Evolutionary conservation across 495 filamentous ascomycete genomes (phyloP), one percentile per base, ranked within the genome.

Genomic region (Aspergillus mulundensis): DNA sequence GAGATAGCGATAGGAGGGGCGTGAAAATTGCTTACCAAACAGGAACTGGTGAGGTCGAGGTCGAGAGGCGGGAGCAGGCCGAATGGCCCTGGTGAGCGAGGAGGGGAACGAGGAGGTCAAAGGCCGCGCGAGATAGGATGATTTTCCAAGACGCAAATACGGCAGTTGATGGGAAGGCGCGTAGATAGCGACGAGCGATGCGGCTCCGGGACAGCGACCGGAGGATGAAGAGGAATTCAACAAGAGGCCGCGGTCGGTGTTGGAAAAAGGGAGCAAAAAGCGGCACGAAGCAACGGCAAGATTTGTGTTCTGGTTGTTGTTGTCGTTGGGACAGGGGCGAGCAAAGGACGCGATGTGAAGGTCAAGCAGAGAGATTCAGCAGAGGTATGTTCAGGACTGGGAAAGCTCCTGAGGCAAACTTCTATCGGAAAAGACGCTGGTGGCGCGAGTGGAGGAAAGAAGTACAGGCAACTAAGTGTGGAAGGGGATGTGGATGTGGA

Each of bases 101-200:
- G 21, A 24, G 45, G 45, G 41, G 20, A 12, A 39, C 20, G 15
- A 48, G 10, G 25, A 34, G n/a, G 28, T 25, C 40, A 8, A 50
- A 38, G 36, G 25, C 46, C 43, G 46, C 40, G 38, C 40, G 46
- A 50, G 30, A 43, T 43, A 39, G n/a, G 50, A 53, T 53, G 25
- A 43, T 43, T 50, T n/a, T 38, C 25, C 25, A 24, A 44, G n/a
- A 56, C 38, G 24, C 46, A 43, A 25, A 36, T 12, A 44, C 19
- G 25, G 34, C 2, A 42, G 46, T 50, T 34, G 46, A 41, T 36
- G 38, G 45, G 10, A 28, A 55, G 32, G 53, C 28, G 58, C 53
- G 53, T 52, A 49, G 48, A 60, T 60, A 60, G 55, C 53, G 58
- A 55, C 28, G 16, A 40, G 42, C 36, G 43, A 60, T 60, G 58